phyloP scores from a whole-genome alignment of 495 filamentous ascomycete genomes.

The Xylaria flabelliformis region DNA sequence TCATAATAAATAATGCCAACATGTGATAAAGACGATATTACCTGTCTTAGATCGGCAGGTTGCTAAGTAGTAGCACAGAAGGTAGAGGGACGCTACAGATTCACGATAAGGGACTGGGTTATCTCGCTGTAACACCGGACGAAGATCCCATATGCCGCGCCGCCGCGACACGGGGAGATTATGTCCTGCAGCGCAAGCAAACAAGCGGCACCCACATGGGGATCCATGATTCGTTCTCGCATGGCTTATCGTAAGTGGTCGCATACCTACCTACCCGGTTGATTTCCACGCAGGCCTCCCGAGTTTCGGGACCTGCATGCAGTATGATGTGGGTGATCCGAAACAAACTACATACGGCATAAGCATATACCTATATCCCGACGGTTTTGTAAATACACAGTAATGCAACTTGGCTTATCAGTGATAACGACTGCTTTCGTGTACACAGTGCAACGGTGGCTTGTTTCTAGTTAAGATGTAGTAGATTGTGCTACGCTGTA shows the following conservation, averaged over 20 bases:
- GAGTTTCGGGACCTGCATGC: slow-evolving; percentile 17
- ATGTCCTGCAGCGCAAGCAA: slow-evolving; percentile 1
- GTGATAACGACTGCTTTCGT: background rate
- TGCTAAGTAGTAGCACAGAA: background rate
- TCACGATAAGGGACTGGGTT: background rate
- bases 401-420: background rate
- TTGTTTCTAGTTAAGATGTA: background rate
- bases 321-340: background rate
- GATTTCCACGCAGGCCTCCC: background rate
- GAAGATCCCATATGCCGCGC: background rate
- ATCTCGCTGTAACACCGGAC: background rate
- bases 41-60: background rate
- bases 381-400: background rate
- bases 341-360: slow-evolving; percentile 8
- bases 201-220: background rate
- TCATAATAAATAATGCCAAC: background rate
- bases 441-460: background rate
- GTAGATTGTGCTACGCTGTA: background rate
- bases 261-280: background rate
- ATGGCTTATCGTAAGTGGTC: background rate
- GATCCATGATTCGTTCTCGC: background rate
- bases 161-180: background rate
- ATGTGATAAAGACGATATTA: background rate
- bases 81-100: background rate
- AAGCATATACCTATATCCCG: slow-evolving; percentile 2